Percentiles rank a stretch among this genome's conserved stretches.
Evolutionary conservation across 257 asterid species (phyloP).

Genomic region (Buddleja alternifolia): DNA sequence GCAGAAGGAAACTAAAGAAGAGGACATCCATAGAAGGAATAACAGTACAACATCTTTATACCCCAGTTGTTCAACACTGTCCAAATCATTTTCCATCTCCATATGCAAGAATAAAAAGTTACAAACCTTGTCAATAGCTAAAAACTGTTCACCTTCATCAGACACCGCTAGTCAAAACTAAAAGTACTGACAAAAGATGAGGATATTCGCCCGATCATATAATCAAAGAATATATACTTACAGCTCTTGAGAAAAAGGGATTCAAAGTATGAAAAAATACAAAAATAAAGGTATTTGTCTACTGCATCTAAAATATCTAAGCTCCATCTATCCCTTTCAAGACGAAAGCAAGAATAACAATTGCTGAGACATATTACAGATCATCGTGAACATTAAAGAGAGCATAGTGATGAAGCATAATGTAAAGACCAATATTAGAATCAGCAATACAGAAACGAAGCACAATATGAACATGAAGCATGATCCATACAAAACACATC

Average conservation of each 20-base stretch:
- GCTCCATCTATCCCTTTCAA: no score
- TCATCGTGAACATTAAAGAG: no score
- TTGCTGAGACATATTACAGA: no score
- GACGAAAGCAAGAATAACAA: no score
- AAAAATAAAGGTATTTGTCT: neutral
- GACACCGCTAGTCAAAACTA: neutral
- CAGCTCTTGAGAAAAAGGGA: conserved; percentile 1
- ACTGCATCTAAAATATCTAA: no score
- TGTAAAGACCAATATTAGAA: no score
- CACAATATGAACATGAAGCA: neutral
- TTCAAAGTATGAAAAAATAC: neutral
- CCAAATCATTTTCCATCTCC: neutral
- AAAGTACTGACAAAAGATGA: neutral
- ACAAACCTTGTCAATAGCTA: neutral
- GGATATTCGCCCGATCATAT: neutral
- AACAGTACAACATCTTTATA: neutral
- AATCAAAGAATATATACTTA: conserved; percentile 22
- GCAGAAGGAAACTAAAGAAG: no score
- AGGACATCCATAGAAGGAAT: neutral
- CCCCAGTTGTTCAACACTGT: neutral
- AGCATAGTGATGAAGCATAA: no score
- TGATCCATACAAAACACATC: no score
- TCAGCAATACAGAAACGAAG: neutral
- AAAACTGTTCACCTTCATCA: neutral
- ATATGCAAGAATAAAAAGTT: neutral